Evolutionary conservation across 305 asterid genomes (phyloP), one percentile per base, ranked within the genome.

Genomic region (Solanum hybrid): DNA sequence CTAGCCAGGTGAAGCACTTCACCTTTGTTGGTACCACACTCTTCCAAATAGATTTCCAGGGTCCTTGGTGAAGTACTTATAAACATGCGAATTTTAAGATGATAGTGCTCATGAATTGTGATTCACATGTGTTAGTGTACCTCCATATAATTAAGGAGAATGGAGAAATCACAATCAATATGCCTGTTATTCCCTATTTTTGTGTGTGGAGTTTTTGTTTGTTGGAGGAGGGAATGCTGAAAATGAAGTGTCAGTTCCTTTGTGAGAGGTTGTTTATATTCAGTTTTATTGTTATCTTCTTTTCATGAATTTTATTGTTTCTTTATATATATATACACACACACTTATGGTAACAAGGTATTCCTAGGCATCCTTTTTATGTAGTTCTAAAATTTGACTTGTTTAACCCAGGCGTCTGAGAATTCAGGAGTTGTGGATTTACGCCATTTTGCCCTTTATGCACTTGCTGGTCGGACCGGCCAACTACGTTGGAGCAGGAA

Each of bases 401-500:
- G 88, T 85, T 31, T 60, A 56, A 85, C 86, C 91, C 92, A 97
- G 99, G 94, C 87, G 56, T 91, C 95, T 73, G 99, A 96, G 75
- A 94, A 86, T 95, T 91, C 97, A 34, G 98, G 96, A 81, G 91
- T 91, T 14, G 95, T 93, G 89, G 98, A 97, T 92, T 91, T 96
- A 89, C 96, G 97, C 77, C 99, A 97, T 94, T 97, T 97, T 92
- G 98, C 98, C 78, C 89, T 96, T 88, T 96, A 95, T 94, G 98
- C 99, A 90, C 95, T 97, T 94, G 96, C 98, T 51, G 99, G 99
- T 90, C 94, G 95, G 89, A 95, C 95, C 92, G 99, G 99, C 86
- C 96, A 93, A 81, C 92, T 94, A 91, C 96, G 98, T 34, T 97
- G 99, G 98, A 93, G 92, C 91, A 93, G 98, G 93, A 95, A 94